These are phyloP conservation scores for Botrytis cinerea DNA, from an alignment of 2,329 filamentous ascomycete genomes.

Conservation along the genomic window DNA sequence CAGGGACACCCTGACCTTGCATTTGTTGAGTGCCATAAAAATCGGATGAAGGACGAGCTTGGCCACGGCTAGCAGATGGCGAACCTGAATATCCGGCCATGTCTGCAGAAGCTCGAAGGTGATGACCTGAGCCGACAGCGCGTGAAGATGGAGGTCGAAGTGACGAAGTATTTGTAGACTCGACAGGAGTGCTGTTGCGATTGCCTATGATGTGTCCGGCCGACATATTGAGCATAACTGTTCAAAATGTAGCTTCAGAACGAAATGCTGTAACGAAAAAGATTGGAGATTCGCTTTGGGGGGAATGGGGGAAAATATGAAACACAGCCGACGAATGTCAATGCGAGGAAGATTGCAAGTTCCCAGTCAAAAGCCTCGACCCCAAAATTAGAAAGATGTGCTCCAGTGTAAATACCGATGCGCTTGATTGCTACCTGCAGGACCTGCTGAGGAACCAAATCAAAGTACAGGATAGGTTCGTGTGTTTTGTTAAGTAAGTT, in stretches of 20 bases:
- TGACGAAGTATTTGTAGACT: slow-evolving; percentile 78
- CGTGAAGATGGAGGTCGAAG: slow-evolving; percentile 82
- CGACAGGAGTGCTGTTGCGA: slow-evolving; percentile 89
- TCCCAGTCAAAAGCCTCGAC: slow-evolving; percentile 25
- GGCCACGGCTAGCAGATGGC: slow-evolving; percentile 61
- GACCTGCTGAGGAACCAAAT: slow-evolving; percentile 28
- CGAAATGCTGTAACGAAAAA: slow-evolving; percentile 21
- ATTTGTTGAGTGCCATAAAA: slow-evolving; percentile 78
- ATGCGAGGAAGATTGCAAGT: slow-evolving; percentile 33
- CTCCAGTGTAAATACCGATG: slow-evolving; percentile 33
- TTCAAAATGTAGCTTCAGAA: slow-evolving; percentile 7
- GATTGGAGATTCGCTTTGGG: slow-evolving; percentile 17
- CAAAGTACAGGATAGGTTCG: slow-evolving; percentile 15
- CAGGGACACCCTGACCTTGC: slow-evolving; percentile 66
- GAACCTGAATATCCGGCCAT: slow-evolving; percentile 79
- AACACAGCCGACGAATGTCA: slow-evolving; percentile 23
- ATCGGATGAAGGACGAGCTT: slow-evolving; percentile 92
- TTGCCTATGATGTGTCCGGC: slow-evolving; percentile 64
- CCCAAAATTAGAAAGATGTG: slow-evolving; percentile 33
- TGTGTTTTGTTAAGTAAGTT: slow-evolving; percentile 17
- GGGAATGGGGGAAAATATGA: slow-evolving; percentile 18
- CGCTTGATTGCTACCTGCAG: slow-evolving; percentile 33
- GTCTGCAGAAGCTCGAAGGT: slow-evolving; percentile 92
- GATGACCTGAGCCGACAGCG: slow-evolving; percentile 74
- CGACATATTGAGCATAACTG: slow-evolving; percentile 54